These are phyloP conservation scores for Drechslerella dactyloides DNA, from an alignment of 2,329 filamentous ascomycete genomes.

Conservation along the genomic window DNA sequence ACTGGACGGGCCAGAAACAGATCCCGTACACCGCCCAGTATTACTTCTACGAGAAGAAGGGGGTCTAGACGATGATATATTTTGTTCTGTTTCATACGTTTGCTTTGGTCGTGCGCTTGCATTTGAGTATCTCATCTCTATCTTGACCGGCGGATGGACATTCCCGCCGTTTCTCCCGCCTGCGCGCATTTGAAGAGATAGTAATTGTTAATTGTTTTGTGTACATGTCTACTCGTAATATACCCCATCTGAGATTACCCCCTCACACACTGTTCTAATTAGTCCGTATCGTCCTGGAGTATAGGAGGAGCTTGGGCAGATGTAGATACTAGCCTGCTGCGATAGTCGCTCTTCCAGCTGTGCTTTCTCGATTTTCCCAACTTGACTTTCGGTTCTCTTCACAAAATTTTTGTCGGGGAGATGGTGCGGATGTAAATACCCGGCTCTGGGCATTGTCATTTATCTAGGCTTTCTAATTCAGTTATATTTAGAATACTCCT, in stretches of 20 bases:
- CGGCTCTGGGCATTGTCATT: neutral
- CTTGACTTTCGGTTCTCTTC: neutral
- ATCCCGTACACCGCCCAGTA: slow-evolving; percentile 43
- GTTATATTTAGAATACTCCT: neutral
- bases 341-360: neutral
- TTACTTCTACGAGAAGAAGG: slow-evolving; percentile 30
- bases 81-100: slow-evolving; percentile 5
- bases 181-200: neutral
- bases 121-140: neutral
- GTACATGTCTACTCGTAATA: slow-evolving; percentile 2
- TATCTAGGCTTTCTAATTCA: neutral
- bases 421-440: neutral
- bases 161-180: slow-evolving; percentile 12
- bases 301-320: neutral
- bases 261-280: neutral
- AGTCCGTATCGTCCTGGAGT: neutral
- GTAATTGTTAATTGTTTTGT: neutral
- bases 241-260: neutral
- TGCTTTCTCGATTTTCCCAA: neutral
- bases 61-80: neutral
- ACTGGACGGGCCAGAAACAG: slow-evolving; percentile 53
- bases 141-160: slow-evolving; percentile 11
- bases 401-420: neutral
- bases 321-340: neutral
- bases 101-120: neutral